A percentile compares a stretch with the other conserved stretches of the same genome.
These are phyloP conservation scores for Acanthamoeba healyi DNA, from an alignment of 208 protist genomes.

Conservation along the genomic window DNA sequence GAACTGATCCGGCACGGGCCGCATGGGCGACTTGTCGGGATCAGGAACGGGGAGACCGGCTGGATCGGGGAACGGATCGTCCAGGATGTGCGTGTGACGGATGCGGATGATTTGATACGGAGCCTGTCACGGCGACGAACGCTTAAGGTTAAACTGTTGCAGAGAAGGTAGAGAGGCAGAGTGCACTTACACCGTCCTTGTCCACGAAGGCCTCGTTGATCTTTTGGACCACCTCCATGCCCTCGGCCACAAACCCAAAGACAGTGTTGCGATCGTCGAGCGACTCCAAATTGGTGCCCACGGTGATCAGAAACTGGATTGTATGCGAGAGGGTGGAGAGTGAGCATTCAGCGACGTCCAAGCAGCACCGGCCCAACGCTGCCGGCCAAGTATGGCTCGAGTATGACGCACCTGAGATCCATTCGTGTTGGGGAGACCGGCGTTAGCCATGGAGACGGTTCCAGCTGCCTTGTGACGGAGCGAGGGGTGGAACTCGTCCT, in stretches of 20 bases:
- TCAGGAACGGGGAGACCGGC: slow-evolving; percentile 71
- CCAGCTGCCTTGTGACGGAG: slow-evolving; percentile 85
- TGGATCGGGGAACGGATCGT: slow-evolving; percentile 93
- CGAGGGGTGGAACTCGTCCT: slow-evolving; percentile 89
- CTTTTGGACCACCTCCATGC: slow-evolving; percentile 83
- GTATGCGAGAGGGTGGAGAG: background rate
- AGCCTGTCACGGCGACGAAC: background rate
- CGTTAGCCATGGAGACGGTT: slow-evolving; percentile 89
- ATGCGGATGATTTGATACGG: slow-evolving; percentile 92
- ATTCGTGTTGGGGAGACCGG: slow-evolving; percentile 87
- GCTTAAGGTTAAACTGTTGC: background rate
- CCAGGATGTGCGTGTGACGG: slow-evolving; percentile 92
- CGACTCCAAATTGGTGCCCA: slow-evolving; percentile 82
- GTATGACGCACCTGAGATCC: slow-evolving; percentile 85
- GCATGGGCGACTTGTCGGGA: slow-evolving; percentile 57
- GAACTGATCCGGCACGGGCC: slow-evolving; percentile 40
- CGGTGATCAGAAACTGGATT: slow-evolving; percentile 93
- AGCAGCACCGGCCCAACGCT: background rate
- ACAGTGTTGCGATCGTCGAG: slow-evolving; percentile 93
- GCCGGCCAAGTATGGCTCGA: background rate
- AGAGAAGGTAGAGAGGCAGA: background rate
- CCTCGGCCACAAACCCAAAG: slow-evolving; percentile 92
- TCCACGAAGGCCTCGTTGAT: slow-evolving; percentile 89
- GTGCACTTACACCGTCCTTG: slow-evolving; percentile 45
- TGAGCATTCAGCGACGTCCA: background rate